Evolutionary conservation across 2,329 filamentous ascomycete genomes (phyloP), one percentile per base, ranked within the genome.

Genomic region (Trichoderma cornu-damae): DNA sequence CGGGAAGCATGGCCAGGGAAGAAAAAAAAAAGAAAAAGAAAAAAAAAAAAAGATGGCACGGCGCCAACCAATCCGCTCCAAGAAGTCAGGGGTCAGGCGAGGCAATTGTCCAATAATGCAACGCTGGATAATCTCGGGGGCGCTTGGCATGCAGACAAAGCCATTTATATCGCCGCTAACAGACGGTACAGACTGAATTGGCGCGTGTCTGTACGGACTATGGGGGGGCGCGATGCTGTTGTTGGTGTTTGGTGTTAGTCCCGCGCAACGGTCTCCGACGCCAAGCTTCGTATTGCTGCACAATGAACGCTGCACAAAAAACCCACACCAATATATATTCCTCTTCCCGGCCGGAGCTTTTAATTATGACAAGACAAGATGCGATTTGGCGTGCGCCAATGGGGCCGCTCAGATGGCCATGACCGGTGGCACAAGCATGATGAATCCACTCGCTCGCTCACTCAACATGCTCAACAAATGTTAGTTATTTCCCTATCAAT

Each of bases 201-300:
- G 11, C 18, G 18, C 2, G 11, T 22, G 12, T 5, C 18, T 2
- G 49, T 16, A n/a, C 18, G 14, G 40, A 22, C n/a, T 38, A 32
- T 43, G 44, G 44, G 30, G 5, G 1, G 3, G n/a, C n/a, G n/a
- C n/a, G n/a, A n/a, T n/a, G n/a, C n/a, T n/a, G n/a, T n/a, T n/a
- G 2, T 11, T 47, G 20, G 51, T 22, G 32, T 55, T 47, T 37
- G 32, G 42, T 47, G 51, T 55, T 55, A 55, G 51, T 47, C 40
- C 40, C n/a, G 16, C 1, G 24, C 28, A 16, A n/a, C 12, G n/a
- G 51, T n/a, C 22, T 54, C 12, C 20, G 18, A 44, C 51, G 40
- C 40, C 51, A 55, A 55, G 51, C n/a, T 55, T 55, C 51, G 51
- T 55, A 55, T 44, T 34, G 18, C 20, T 55, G 51, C 51, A 38